phyloP scores from a whole-genome alignment of 2,329 filamentous ascomycete species.

The Nothophoma quercina region DNA sequence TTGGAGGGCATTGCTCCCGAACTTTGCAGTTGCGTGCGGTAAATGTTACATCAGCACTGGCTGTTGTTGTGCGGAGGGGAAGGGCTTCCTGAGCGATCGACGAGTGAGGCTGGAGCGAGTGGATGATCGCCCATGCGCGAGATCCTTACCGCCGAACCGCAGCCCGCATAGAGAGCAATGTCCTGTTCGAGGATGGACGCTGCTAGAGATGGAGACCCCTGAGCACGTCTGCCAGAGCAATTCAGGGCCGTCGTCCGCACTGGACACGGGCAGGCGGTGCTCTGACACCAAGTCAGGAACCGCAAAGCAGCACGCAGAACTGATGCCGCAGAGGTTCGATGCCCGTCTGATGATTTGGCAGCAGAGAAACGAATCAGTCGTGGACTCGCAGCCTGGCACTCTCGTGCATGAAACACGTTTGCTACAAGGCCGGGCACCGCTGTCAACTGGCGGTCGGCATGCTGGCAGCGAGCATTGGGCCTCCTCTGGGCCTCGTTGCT shows the following conservation, averaged over 20 bases:
- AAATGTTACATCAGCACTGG: not conserved
- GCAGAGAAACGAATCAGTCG: conserved; percentile 29
- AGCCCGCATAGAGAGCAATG: conserved; percentile 44
- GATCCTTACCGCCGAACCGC: conserved; percentile 33
- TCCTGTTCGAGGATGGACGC: conserved; percentile 36
- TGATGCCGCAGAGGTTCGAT: conserved; percentile 39
- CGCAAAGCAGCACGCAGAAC: not conserved
- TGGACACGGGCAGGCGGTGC: conserved; percentile 9
- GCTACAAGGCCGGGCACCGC: conserved; percentile 33
- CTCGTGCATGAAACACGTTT: conserved; percentile 46
- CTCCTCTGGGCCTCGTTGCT: not conserved
- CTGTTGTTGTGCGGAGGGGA: not conserved
- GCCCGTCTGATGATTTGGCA: conserved; percentile 48
- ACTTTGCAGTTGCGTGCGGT: not conserved
- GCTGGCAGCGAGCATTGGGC: conserved; percentile 1
- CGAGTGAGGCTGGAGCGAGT: conserved; percentile 45
- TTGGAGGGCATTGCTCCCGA: not conserved
- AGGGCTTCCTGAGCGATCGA: conserved; percentile 30
- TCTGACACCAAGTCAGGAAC: not conserved
- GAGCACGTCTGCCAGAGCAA: conserved; percentile 20
- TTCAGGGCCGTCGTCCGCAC: conserved; percentile 1
- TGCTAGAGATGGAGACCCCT: conserved; percentile 32
- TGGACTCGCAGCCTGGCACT: conserved; percentile 24
- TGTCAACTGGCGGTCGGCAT: conserved; percentile 4
- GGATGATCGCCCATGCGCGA: conserved; percentile 40